phyloP scores from a whole-genome alignment of 305 asterid genomes.

The Fraxinus xanthoxyloides region DNA sequence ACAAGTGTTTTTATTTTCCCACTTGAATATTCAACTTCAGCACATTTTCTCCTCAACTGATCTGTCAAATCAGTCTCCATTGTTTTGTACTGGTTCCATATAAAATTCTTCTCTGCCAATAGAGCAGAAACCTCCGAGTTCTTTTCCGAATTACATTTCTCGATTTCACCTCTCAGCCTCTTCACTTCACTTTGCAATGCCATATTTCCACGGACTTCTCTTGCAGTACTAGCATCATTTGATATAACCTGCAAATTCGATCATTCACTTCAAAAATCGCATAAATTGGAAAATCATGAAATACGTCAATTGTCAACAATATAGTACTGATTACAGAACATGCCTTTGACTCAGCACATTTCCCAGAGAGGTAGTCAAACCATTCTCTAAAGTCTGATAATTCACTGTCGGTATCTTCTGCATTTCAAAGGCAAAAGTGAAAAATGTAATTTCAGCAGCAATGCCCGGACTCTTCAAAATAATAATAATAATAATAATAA shows the following conservation, averaged over 20 bases:
- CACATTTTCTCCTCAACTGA: slow-evolving; percentile 39
- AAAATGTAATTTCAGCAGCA: not conserved
- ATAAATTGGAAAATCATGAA: not conserved
- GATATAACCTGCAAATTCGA: slow-evolving; percentile 45
- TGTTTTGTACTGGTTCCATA: slow-evolving; percentile 66
- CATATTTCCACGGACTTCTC: slow-evolving; percentile 27
- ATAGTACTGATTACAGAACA: slow-evolving; percentile 15
- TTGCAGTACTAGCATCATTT: slow-evolving; percentile 27
- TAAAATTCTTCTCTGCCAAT: slow-evolving; percentile 61
- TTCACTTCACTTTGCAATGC: slow-evolving; percentile 48
- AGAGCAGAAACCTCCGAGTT: slow-evolving; percentile 50
- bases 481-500: not conserved
- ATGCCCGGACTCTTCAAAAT: not conserved
- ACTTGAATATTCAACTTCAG: slow-evolving; percentile 51
- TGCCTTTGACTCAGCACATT: slow-evolving; percentile 47
- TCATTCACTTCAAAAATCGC: not conserved
- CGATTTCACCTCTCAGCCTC: slow-evolving; percentile 53
- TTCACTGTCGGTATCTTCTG: slow-evolving; percentile 54
- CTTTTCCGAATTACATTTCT: slow-evolving; percentile 44
- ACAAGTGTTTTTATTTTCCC: slow-evolving; percentile 44
- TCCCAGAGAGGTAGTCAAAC: slow-evolving; percentile 41
- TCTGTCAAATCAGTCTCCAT: slow-evolving; percentile 54
- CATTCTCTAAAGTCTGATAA: slow-evolving; percentile 55
- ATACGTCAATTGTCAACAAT: not conserved
- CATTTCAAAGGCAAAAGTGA: slow-evolving; percentile 30